Evolutionary conservation across 805 yeast genomes (phyloP), one percentile per base, ranked within the genome.

Genomic region (Pichia occidentalis): DNA sequence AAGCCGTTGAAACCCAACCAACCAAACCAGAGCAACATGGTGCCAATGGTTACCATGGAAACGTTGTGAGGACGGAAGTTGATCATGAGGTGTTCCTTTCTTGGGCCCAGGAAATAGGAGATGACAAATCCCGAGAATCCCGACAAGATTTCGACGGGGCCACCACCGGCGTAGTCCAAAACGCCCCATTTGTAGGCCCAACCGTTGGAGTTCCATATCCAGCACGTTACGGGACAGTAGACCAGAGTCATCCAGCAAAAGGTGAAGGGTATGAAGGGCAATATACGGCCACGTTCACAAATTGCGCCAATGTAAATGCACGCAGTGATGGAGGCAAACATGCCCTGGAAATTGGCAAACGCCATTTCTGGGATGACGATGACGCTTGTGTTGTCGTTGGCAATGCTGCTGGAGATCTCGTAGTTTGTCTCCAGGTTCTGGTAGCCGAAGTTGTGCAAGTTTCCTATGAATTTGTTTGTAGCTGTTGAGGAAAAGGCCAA

Each of bases 1-100:
- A 90, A 92, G 16, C 96, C 95, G 59, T 90, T 92, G 73, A 90
- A 90, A 13, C 92, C 87, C 38, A 90, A 70, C 98, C 98, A 90
- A 6, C 97, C 97, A 53, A 85, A 80, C 83, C 95, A 92, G 47
- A 90, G 73, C 26, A 90, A 60, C 16, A 76, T 64, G 1, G 97
- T 88, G 31, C 97, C 97, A 50, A 90, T 64, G 13, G 95, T 85
- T 35, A 92, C 85, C 60, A 88, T 71, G 22, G 95, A 81, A 33
- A 88, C 95, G 57, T 90, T 90, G 64, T 90, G 98, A 6, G 98
- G 97, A 49, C 97, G 70, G 64, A 80, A 88, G 59, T 87, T 87
- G 53, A 85, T 77, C 73, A 86, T 73, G 42, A 82, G 68, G 64
- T 92, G 68, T 68, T 80, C 68, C 42, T 68, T 71, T 59, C 97